Base-by-base conservation (phyloP, 2,329 filamentous ascomycete species). In the Cladophialophora chaetospira region DNA sequence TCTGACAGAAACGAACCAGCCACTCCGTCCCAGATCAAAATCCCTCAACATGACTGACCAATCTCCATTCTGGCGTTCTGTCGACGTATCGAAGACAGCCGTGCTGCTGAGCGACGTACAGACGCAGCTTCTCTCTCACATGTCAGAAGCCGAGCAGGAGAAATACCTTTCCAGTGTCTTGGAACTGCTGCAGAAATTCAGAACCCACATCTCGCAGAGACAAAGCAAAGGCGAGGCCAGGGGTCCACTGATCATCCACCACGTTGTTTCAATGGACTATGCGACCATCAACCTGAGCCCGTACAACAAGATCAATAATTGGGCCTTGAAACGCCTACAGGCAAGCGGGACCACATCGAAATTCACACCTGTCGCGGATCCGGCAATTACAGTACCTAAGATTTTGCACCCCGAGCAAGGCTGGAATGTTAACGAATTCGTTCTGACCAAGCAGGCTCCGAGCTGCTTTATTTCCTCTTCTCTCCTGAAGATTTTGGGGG, bases 81-180 rank as follows among this genome's bases (percentile, higher is more conserved):
- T 50, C 29, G 31, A 49, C 19, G 15, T 38, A 11, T 25, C 26
- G 13, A 11, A 48, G 9, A 48, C 45, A 17, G 45, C 45, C 2
- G 13, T 48, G 15, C 45, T 48, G n/a, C 29, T 48, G 13, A 48
- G 45, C 19, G 45, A 48, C 45, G 45, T 35, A 28, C 45, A 48
- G 17, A 48, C 11, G 2, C 45, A 48, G 31, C 45, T 48, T n/a
- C 9, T 49, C 6, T 36, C 17, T 6, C 42, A 45, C 21, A 45
- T 45, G 42, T 26, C 42, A 13, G 2, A 21, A 26, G 21, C 19
- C 42, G 42, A 45, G 26, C 42, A 45, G 26, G 4, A 25, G 5
- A 21, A 3, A 25, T 45, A 45, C 19, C 42, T 45, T 25, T 9
- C 19, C 15, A 45, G n/a, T n/a, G 19, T 25, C 19, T 3, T 6